Conservation (phyloP, 371 early-diverging fungal genomes). For the Mortierella sp. region DNA sequence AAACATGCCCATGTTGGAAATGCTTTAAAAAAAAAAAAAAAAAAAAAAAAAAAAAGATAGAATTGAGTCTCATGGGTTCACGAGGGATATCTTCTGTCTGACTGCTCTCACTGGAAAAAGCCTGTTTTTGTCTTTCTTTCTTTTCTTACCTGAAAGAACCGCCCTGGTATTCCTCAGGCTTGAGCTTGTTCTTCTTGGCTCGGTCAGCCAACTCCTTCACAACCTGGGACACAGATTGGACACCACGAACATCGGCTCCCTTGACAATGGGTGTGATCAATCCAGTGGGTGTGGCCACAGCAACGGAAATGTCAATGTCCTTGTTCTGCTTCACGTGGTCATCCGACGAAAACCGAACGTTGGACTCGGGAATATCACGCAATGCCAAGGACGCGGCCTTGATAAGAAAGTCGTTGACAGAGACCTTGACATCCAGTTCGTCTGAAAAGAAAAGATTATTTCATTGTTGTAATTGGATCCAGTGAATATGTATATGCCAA, state of each 20-base stretch:
- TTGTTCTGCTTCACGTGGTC: constrained; percentile 63
- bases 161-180: constrained; percentile 60
- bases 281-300: constrained; percentile 98
- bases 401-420: constrained; percentile 88
- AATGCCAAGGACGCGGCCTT: constrained; percentile 85
- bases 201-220: constrained; percentile 76
- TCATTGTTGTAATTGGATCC: background rate
- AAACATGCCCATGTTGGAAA: constrained; percentile 97
- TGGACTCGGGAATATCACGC: constrained; percentile 77
- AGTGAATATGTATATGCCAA: background rate
- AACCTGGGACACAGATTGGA: constrained; percentile 85
- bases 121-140: no score
- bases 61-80: background rate
- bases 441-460: constrained; percentile 45
- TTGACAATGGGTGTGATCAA: constrained; percentile 91
- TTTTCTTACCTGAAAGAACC: constrained; percentile 44
- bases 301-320: constrained; percentile 88
- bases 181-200: constrained; percentile 68
- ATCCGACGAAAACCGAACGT: constrained; percentile 56
- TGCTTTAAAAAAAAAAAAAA: constrained; percentile 60
- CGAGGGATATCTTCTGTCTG: background rate
- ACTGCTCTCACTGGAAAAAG: background rate
- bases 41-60: constrained; percentile 58
- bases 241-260: constrained; percentile 78
- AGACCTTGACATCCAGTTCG: constrained; percentile 70